Percentiles rank a stretch among this genome's conserved stretches.
Conservation (phyloP, 2,329 filamentous ascomycete species). For the Sporothrix sp. region DNA sequence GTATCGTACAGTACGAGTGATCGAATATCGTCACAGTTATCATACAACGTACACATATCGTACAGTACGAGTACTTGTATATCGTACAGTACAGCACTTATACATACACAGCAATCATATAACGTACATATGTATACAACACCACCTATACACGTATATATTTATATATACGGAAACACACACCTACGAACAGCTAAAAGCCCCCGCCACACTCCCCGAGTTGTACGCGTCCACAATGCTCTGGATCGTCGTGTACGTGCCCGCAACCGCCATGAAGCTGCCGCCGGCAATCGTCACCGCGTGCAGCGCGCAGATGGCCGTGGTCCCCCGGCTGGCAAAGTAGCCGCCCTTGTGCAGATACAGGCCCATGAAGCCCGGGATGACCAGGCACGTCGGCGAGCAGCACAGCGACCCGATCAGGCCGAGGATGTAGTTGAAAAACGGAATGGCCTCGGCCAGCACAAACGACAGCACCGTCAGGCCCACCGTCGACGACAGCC, state of each 20-base stretch:
- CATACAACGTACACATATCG: too few species aligned
- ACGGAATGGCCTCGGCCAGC: conserved; percentile 17
- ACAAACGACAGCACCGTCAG: conserved; percentile 15
- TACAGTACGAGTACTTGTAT: too few species aligned
- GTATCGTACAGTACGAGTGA: too few species aligned
- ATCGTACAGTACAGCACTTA: too few species aligned
- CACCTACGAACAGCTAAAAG: conserved; percentile 19
- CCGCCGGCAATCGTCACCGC: conserved; percentile 18
- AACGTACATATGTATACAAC: background rate
- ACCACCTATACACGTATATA: too few species aligned
- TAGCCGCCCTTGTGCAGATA: conserved; percentile 15
- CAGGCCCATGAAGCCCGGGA: conserved; percentile 21
- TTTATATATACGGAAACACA: too few species aligned
- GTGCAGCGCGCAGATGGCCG: conserved; percentile 14
- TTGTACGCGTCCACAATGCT: conserved; percentile 22
- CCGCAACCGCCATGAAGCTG: conserved; percentile 20
- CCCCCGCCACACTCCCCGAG: conserved; percentile 16
- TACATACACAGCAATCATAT: too few species aligned
- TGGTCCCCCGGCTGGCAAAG: conserved; percentile 10
- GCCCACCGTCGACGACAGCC: conserved; percentile 16
- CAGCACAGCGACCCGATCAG: conserved; percentile 19
- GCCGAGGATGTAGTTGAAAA: conserved; percentile 18
- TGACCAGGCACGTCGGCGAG: conserved; percentile 22
- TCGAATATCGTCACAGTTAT: too few species aligned
- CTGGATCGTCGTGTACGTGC: conserved; percentile 22